Conservation (phyloP, 169 alveolate species). For the Toxoplasma gondii region DNA sequence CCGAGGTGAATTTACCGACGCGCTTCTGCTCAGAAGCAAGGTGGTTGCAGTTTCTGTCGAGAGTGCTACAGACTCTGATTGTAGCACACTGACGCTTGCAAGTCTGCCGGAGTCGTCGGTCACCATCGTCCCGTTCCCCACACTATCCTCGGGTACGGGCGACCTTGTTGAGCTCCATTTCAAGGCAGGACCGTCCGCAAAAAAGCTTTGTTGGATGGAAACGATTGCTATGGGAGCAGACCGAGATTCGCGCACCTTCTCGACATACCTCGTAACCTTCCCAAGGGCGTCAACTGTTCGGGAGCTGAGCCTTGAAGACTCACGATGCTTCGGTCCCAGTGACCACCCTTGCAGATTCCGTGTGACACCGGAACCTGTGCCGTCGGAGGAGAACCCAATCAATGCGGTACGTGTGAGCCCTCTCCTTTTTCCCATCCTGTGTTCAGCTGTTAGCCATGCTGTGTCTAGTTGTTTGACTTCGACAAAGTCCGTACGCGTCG, state of each 20-base stretch:
- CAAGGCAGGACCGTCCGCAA: conserved; percentile 1
- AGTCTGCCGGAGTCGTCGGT: background rate
- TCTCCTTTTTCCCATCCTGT: no score
- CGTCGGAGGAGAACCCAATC: background rate
- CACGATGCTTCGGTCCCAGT: background rate
- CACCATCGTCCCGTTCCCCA: background rate
- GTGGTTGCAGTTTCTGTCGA: background rate
- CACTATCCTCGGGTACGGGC: background rate
- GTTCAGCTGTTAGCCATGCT: no score
- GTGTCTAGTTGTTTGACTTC: no score
- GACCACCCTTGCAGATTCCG: background rate
- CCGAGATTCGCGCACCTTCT: background rate
- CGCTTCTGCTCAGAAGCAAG: background rate
- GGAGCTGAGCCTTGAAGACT: background rate
- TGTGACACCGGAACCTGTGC: background rate
- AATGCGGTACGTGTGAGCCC: background rate
- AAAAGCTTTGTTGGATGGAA: conserved; percentile 25
- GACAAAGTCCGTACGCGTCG: no score
- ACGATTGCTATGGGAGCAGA: background rate
- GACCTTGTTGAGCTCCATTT: background rate
- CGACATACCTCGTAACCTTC: background rate
- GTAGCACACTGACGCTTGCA: background rate
- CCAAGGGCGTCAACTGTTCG: background rate
- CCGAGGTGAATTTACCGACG: background rate
- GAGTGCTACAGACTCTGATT: background rate